Percentiles rank a stretch among this genome's conserved stretches.
Evolutionary conservation across 768 basidiomycete species (phyloP).

Genomic region (Austroboletus festivus): DNA sequence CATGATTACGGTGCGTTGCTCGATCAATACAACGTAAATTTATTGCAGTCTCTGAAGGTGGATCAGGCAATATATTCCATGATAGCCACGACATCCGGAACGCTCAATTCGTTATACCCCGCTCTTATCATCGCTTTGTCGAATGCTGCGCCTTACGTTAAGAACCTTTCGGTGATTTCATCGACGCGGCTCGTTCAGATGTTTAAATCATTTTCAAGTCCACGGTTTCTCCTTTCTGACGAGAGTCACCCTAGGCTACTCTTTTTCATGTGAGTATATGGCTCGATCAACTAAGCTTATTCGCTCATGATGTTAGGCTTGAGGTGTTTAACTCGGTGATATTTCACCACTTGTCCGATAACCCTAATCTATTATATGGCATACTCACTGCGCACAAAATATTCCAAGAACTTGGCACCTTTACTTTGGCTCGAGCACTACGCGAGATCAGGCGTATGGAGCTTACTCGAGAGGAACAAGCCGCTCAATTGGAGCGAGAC

Average conservation of each 20-base stretch:
- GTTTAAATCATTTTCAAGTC: constrained; percentile 88
- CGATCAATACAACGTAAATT: background rate
- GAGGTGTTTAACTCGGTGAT: constrained; percentile 90
- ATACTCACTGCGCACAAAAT: constrained; percentile 79
- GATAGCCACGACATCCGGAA: constrained; percentile 83
- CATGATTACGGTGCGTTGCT: constrained; percentile 70
- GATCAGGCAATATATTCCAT: constrained; percentile 82
- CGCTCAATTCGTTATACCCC: constrained; percentile 82
- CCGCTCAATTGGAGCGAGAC: constrained; percentile 30
- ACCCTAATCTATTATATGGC: constrained; percentile 85
- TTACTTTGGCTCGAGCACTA: constrained; percentile 83
- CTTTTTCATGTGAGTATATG: constrained; percentile 75
- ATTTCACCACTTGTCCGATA: constrained; percentile 72
- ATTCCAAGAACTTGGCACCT: constrained; percentile 89
- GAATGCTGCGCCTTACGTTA: constrained; percentile 85
- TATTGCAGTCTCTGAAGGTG: constrained; percentile 8
- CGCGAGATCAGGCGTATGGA: constrained; percentile 79
- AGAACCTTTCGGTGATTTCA: constrained; percentile 74
- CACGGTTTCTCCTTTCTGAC: constrained; percentile 85
- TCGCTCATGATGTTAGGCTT: constrained; percentile 46
- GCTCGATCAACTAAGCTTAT: background rate
- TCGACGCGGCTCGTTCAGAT: constrained; percentile 85
- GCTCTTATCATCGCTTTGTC: constrained; percentile 87
- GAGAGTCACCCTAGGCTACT: constrained; percentile 93
- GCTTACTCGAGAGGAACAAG: constrained; percentile 67